Conservation (phyloP, 2,329 filamentous ascomycete species). For the Akanthomyces uredinophilus region DNA sequence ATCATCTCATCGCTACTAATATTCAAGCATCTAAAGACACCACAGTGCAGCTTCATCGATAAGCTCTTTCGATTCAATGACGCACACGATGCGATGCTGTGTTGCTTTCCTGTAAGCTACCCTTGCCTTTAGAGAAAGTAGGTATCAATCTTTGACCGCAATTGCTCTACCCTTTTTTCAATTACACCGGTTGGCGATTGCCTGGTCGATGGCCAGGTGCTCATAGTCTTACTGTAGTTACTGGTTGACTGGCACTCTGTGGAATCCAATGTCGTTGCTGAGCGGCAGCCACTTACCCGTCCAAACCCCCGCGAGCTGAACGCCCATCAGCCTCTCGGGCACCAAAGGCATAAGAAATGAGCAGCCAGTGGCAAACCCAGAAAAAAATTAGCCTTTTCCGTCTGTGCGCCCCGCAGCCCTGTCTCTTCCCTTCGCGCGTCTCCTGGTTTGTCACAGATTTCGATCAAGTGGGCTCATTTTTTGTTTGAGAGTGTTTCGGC, state of each 20-base stretch:
- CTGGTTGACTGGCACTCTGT: no score
- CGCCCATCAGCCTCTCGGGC: not conserved
- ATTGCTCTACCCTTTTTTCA: not conserved
- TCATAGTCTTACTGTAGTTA: not conserved
- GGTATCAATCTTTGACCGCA: no score
- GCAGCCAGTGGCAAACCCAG: not conserved
- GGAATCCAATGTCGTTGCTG: not conserved
- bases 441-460: constrained; percentile 3
- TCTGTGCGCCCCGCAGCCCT: not conserved
- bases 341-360: not conserved
- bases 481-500: not conserved
- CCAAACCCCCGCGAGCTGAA: not conserved
- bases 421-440: not conserved
- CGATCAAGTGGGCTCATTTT: not conserved
- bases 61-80: no score
- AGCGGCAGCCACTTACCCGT: not conserved
- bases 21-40: no score
- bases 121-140: no score
- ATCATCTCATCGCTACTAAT: no score
- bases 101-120: no score
- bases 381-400: not conserved
- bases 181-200: not conserved
- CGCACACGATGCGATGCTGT: no score
- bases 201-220: not conserved
- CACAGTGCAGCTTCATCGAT: no score